Conservation (phyloP, 2,329 filamentous ascomycete species). For the Keithomyces neogunnii region DNA sequence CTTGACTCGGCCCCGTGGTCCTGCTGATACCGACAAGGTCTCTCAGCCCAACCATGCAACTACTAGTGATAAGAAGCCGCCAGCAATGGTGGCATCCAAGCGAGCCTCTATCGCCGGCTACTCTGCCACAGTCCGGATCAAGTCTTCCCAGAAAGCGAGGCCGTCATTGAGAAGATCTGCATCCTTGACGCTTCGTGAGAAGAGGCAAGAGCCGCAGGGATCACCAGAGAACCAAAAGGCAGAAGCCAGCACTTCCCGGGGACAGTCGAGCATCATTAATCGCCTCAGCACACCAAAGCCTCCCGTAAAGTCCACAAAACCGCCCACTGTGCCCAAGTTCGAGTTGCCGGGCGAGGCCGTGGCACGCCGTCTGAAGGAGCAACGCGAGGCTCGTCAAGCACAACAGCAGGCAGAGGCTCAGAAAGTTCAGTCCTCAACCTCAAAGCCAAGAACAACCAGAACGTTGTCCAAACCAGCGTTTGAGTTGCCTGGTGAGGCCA, state of each 20-base stretch:
- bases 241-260: constrained; percentile 11
- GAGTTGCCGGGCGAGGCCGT: constrained; percentile 56
- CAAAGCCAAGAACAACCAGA: constrained; percentile 42
- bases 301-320: constrained; percentile 43
- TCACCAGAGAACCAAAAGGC: constrained; percentile 9
- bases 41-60: constrained; percentile 11
- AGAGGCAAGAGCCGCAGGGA: constrained; percentile 11
- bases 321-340: constrained; percentile 46
- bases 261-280: constrained; percentile 9
- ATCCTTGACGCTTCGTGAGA: constrained; percentile 29
- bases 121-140: constrained; percentile 33
- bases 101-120: constrained; percentile 22
- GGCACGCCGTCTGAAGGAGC: constrained; percentile 47
- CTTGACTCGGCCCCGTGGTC: constrained; percentile 25
- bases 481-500: constrained; percentile 55
- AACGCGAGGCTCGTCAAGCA: constrained; percentile 45
- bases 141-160: constrained; percentile 26
- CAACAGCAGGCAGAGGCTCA: constrained; percentile 26
- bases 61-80: constrained; percentile 10
- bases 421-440: constrained; percentile 27
- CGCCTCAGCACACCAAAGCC: constrained; percentile 28
- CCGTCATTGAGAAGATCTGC: constrained; percentile 33
- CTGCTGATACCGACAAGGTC: constrained; percentile 15
- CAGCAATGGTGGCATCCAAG: constrained; percentile 12
- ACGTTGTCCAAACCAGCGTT: constrained; percentile 47